Conservation (phyloP, 345 rosid species). For the Salix exigua region DNA sequence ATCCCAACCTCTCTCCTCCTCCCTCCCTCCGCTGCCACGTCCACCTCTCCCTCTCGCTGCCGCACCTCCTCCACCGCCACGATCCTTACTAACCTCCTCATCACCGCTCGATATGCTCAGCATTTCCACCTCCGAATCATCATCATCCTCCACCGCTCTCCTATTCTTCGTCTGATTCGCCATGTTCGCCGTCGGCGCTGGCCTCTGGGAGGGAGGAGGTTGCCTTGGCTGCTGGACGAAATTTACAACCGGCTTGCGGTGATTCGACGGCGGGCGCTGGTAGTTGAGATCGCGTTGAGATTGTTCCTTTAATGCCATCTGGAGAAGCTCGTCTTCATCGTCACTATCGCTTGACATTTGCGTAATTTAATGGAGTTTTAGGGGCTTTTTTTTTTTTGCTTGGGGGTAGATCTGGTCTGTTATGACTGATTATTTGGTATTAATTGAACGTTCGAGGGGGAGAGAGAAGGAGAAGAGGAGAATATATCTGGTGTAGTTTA, state of each 20-base stretch:
- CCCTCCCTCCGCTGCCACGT: conserved; percentile 40
- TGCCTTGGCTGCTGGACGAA: conserved; percentile 65
- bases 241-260: conserved; percentile 58
- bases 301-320: conserved; percentile 90
- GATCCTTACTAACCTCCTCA: conserved; percentile 60
- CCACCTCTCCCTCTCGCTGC: conserved; percentile 24
- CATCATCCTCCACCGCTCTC: conserved; percentile 61
- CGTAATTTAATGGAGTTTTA: neutral
- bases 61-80: conserved; percentile 23
- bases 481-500: neutral
- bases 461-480: neutral
- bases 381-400: neutral
- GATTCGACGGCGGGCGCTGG: conserved; percentile 44
- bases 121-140: conserved; percentile 97
- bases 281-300: conserved; percentile 68
- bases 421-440: neutral
- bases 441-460: neutral
- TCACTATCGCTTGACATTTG: conserved; percentile 85
- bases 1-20: conserved; percentile 72
- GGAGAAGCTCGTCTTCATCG: conserved; percentile 97
- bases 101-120: conserved; percentile 98
- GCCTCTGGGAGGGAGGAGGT: conserved; percentile 13
- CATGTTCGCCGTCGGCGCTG: conserved; percentile 15
- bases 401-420: neutral
- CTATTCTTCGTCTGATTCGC: conserved; percentile 15